Evolutionary conservation across 805 yeast species (phyloP).

Genomic region (Hanseniaspora nectarophila): DNA sequence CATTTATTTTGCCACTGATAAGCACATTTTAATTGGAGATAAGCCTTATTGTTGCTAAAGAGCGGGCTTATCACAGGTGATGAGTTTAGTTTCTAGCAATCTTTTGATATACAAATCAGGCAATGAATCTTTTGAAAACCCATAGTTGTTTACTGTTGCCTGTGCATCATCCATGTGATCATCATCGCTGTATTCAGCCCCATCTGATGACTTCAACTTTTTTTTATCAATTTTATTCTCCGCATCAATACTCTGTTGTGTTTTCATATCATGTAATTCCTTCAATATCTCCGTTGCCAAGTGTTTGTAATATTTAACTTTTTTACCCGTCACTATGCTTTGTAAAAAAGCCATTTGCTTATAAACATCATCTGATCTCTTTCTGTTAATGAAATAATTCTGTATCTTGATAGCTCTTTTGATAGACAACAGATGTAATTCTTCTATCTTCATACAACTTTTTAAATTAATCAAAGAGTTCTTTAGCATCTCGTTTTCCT

Average conservation of each 20-base stretch:
- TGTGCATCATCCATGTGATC: not conserved
- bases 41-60: too few species aligned
- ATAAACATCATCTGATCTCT: not conserved
- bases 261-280: not conserved
- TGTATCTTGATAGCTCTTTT: not conserved
- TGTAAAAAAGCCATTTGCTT: not conserved
- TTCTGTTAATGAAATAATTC: slow-evolving; percentile 4
- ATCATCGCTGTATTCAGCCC: not conserved
- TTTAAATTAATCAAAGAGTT: not conserved
- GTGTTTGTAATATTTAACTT: not conserved
- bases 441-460: slow-evolving; percentile 4
- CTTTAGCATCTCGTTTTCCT: not conserved
- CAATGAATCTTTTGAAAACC: slow-evolving; percentile 5
- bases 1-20: too few species aligned
- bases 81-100: not conserved
- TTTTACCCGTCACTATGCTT: not conserved
- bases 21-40: too few species aligned
- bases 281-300: not conserved
- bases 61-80: not conserved
- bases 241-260: not conserved
- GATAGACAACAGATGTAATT: not conserved
- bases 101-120: slow-evolving; percentile 7
- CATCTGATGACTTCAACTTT: not conserved
- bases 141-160: not conserved
- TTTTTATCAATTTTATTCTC: not conserved